These are phyloP conservation scores for Flammula alnicola DNA, from an alignment of 1,284 basidiomycete species.

Conservation along the genomic window DNA sequence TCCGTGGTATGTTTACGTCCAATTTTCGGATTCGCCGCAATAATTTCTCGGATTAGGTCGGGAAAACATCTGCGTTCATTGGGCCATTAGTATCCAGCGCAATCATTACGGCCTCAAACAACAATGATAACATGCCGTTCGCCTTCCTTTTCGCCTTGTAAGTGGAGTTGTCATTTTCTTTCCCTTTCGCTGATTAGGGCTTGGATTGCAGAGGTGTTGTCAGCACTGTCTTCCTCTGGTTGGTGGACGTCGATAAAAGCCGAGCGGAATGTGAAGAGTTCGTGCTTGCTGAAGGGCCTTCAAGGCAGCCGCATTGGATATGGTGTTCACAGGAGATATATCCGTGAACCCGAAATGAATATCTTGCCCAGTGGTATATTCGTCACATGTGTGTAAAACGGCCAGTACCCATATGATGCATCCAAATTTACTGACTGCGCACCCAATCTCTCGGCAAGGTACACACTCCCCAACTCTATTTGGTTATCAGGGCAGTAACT, in stretches of 20 bases:
- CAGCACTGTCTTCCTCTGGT: constrained; percentile 67
- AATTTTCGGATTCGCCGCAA: neutral
- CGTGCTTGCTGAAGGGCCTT: constrained; percentile 65
- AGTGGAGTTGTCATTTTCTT: constrained; percentile 29
- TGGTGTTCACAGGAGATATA: neutral
- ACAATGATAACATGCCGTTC: constrained; percentile 84
- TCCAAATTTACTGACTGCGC: neutral
- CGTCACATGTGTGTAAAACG: neutral
- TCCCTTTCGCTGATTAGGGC: neutral
- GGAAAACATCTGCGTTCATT: constrained; percentile 84
- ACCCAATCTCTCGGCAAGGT: neutral
- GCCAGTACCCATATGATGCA: constrained; percentile 1
- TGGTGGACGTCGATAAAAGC: constrained; percentile 76
- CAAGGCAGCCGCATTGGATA: constrained; percentile 1
- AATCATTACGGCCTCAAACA: constrained; percentile 68
- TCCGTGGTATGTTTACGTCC: constrained; percentile 55
- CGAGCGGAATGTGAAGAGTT: constrained; percentile 69
- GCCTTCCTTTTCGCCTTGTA: constrained; percentile 78
- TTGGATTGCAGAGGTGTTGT: constrained; percentile 52
- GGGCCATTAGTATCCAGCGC: constrained; percentile 80
- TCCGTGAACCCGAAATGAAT: neutral
- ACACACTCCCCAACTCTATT: neutral
- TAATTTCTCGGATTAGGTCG: constrained; percentile 44
- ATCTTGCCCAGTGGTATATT: neutral
- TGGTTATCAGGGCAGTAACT: too few relatives aligned